Percentiles rank a stretch among this genome's conserved stretches.
Evolutionary conservation across 805 yeast species (phyloP).

Genomic region (Hanseniaspora hatyaiensis): DNA sequence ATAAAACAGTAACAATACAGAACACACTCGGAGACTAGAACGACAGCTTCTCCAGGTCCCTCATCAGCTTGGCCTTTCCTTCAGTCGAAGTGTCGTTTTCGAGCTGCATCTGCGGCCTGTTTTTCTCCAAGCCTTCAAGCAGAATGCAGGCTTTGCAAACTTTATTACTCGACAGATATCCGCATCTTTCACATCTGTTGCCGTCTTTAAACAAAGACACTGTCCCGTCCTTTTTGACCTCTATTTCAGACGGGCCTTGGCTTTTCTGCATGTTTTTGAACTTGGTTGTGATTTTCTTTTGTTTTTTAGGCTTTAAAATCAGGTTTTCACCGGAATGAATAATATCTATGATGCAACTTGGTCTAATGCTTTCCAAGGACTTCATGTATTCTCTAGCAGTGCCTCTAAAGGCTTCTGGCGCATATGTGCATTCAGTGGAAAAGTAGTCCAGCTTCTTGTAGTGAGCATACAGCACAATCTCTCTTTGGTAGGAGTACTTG

Average conservation of each 20-base stretch:
- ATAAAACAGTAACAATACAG: no score
- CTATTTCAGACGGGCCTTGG: slow-evolving; percentile 31
- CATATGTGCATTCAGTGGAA: slow-evolving; percentile 94
- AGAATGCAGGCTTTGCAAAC: slow-evolving; percentile 89
- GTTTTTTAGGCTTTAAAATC: slow-evolving; percentile 48
- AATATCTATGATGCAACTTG: slow-evolving; percentile 86
- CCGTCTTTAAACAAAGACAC: slow-evolving; percentile 51
- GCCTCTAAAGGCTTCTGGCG: slow-evolving; percentile 97
- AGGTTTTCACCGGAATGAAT: slow-evolving; percentile 88
- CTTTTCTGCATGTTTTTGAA: slow-evolving; percentile 24
- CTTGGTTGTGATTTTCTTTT: slow-evolving; percentile 31
- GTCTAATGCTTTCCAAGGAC: slow-evolving; percentile 77
- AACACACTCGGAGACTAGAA: slow-evolving; percentile 39
- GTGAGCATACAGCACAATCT: slow-evolving; percentile 93
- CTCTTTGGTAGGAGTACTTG: slow-evolving; percentile 92
- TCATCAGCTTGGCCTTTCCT: slow-evolving; percentile 54
- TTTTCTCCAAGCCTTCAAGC: slow-evolving; percentile 69
- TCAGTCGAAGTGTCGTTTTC: slow-evolving; percentile 42
- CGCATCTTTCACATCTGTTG: slow-evolving; percentile 76
- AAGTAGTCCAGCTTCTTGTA: slow-evolving; percentile 90
- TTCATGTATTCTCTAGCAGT: slow-evolving; percentile 89
- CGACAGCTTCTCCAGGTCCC: slow-evolving; percentile 50
- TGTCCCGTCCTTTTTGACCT: slow-evolving; percentile 52
- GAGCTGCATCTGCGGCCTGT: slow-evolving; percentile 52
- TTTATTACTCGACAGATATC: slow-evolving; percentile 76